These are phyloP conservation scores for Eimeria falciformis DNA, from an alignment of 169 alveolate genomes.

Conservation along the genomic window DNA sequence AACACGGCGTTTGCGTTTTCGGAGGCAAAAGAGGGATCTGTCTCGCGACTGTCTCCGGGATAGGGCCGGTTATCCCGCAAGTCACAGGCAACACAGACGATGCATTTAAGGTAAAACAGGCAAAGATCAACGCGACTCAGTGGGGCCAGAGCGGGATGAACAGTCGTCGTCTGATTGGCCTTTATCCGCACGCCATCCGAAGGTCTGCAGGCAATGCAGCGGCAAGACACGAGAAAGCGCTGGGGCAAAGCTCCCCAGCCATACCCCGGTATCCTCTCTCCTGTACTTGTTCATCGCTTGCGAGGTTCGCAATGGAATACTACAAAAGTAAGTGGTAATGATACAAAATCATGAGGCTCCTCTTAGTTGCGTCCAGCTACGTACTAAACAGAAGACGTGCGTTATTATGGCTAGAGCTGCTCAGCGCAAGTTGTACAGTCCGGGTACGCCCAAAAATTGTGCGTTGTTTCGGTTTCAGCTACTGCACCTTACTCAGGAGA, in stretches of 20 bases:
- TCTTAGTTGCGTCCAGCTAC: too few species aligned
- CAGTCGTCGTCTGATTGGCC: constrained; percentile 6
- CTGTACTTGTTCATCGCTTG: too few species aligned
- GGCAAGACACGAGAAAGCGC: too few species aligned
- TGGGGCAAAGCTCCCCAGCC: too few species aligned
- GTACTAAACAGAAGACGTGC: too few species aligned
- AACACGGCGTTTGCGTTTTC: constrained; percentile 74
- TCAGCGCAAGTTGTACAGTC: too few species aligned
- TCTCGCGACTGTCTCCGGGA: constrained; percentile 39
- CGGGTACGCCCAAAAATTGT: too few species aligned
- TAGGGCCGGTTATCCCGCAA: constrained; percentile 64
- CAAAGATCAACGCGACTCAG: constrained; percentile 67
- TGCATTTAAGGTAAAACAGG: constrained; percentile 68
- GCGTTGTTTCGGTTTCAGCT: not conserved
- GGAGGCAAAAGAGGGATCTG: constrained; percentile 71
- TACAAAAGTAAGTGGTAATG: too few species aligned
- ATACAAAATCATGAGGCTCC: too few species aligned
- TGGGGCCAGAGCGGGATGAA: constrained; percentile 77
- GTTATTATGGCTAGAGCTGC: too few species aligned
- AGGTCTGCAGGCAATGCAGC: constrained; percentile 21
- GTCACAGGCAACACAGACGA: constrained; percentile 75
- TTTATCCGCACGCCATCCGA: not conserved
- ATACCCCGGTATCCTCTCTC: too few species aligned
- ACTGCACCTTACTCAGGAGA: not conserved
- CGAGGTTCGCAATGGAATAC: too few species aligned